A percentile compares a stretch with the other conserved stretches of the same genome.
Evolutionary conservation across 2,329 filamentous ascomycete species (phyloP).

Genomic region (Fusarium avenaceum): DNA sequence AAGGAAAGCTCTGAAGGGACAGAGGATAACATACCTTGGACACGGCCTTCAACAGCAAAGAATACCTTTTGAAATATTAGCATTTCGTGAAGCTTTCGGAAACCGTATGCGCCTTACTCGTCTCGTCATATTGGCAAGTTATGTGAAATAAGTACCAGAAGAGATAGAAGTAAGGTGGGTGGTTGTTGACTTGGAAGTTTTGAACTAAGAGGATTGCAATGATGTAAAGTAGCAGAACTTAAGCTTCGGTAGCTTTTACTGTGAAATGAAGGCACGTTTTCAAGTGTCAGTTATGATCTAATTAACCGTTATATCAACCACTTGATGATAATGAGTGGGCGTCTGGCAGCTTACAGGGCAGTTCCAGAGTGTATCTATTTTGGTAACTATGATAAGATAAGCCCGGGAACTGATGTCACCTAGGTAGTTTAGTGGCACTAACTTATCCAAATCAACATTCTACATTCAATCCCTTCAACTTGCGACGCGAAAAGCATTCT

Average conservation of each 20-base stretch:
- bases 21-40: slow-evolving; percentile 71
- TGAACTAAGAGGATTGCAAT: not conserved
- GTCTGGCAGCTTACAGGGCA: slow-evolving; percentile 11
- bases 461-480: slow-evolving; percentile 12
- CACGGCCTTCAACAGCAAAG: slow-evolving; percentile 75
- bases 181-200: not conserved
- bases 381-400: slow-evolving; percentile 39
- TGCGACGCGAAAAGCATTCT: slow-evolving; percentile 7
- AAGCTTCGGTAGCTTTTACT: not conserved
- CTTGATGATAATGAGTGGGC: not conserved
- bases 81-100: not conserved
- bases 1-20: not conserved
- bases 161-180: not conserved
- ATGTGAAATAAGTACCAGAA: not conserved
- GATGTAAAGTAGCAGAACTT: not conserved
- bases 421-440: not conserved
- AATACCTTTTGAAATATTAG: slow-evolving; percentile 62
- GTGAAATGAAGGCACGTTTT: not conserved
- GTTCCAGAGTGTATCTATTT: not conserved
- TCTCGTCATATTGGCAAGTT: slow-evolving; percentile 50
- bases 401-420: slow-evolving; percentile 35
- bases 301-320: slow-evolving; percentile 23
- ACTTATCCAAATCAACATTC: slow-evolving; percentile 7
- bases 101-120: slow-evolving; percentile 48
- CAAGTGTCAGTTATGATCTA: not conserved